Evolutionary conservation across 306 rosid species (phyloP), one percentile per base, ranked within the genome.

Genomic region (Prunus davidiana): DNA sequence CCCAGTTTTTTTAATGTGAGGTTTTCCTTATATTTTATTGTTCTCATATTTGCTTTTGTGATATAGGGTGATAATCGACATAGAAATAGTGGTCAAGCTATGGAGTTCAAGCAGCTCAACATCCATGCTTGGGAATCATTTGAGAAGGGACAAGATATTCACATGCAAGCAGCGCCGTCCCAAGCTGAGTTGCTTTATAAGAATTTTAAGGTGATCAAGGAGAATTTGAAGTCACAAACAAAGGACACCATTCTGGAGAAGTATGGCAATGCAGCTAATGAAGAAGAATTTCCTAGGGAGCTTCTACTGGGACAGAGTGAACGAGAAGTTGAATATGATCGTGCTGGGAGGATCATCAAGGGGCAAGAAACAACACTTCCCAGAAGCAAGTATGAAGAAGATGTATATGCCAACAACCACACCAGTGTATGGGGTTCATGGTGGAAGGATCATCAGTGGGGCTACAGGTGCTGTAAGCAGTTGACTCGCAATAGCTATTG

Each of bases 361-460:
- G 92, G 95, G 72, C 95, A 84, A 87, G 93, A 91, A 83, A 47
- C 76, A 24, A 71, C 86, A 24, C 80, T 85, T 45, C 96, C 91
- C 1, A 87, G 77, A 66, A 87, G 91, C 78, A 89, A 89, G 78
- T 89, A 86, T 66, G 90, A 91, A 63, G 93, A 91, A 80, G 89
- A 87, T 74, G 72, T 84, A n/a, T 87, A 75, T 65, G 80, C 79
- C 25, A 87, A 87, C 74, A 91, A 91, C 78, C 93, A 91, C 76
- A 87, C 88, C 4, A 70, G 80, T 22, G 89, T 91, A 10, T 91
- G 91, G 93, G 96, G 91, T 16, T 91, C 93, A 0, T 88, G 96
- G 96, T 88, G 96, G 96, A 90, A 83, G 85, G 96, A 88, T 72
- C 89, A 88, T 69, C 93, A 88, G n/a, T 90, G 96, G 93, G 96